A percentile compares a stretch with the other conserved stretches of the same genome.
Evolutionary conservation across 768 basidiomycete species (phyloP).

Genomic region (Leccinum longicurvipes): DNA sequence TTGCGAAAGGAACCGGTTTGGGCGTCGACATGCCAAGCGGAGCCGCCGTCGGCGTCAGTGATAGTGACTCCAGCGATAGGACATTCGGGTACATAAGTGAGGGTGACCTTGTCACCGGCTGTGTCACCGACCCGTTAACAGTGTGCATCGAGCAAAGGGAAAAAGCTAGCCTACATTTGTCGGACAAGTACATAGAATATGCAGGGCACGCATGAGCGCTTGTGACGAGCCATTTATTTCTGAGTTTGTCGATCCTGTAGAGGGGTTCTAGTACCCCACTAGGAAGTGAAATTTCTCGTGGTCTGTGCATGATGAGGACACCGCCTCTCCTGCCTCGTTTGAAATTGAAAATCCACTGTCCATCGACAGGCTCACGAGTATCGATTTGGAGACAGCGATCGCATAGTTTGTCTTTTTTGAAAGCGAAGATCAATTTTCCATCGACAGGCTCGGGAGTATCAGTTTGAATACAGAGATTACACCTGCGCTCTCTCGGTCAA

Average conservation of each 20-base stretch:
- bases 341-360: constrained; percentile 28
- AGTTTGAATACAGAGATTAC: neutral
- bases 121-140: neutral
- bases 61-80: constrained; percentile 3
- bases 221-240: constrained; percentile 32
- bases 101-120: constrained; percentile 21
- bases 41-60: neutral
- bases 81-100: constrained; percentile 17
- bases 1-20: constrained; percentile 16
- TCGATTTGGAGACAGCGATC: neutral
- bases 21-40: constrained; percentile 19
- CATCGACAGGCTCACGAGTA: constrained; percentile 26
- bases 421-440: constrained; percentile 28
- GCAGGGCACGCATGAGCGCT: constrained; percentile 29
- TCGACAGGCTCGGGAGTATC: constrained; percentile 24
- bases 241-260: constrained; percentile 22
- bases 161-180: constrained; percentile 13
- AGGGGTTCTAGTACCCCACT: constrained; percentile 25
- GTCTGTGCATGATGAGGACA: constrained; percentile 31
- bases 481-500: neutral
- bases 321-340: constrained; percentile 26
- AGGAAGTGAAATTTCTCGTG: constrained; percentile 19
- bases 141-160: no score
- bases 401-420: no score
- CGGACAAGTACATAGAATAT: constrained; percentile 31